Percentiles rank a stretch among this genome's conserved stretches.
These are phyloP conservation scores for Phytomonas sp. DNA, from an alignment of 208 protist genomes.

Conservation along the genomic window DNA sequence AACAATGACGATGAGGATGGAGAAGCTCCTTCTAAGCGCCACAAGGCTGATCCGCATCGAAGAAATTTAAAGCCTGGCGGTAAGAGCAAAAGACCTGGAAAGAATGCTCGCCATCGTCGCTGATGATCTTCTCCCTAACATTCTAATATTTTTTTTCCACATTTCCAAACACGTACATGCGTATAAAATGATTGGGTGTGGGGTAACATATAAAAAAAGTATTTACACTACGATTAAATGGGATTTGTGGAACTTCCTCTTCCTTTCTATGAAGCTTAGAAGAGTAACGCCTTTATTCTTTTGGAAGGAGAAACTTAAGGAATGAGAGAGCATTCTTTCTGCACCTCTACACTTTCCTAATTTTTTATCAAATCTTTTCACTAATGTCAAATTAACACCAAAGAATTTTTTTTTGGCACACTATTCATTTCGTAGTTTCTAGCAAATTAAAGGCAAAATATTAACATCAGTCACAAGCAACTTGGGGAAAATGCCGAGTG, in stretches of 20 bases:
- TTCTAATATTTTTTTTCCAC: neutral
- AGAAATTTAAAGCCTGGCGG: constrained; percentile 56
- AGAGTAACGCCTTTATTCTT: neutral
- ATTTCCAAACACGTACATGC: neutral
- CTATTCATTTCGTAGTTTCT: neutral
- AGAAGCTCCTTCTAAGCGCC: neutral
- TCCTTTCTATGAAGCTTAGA: neutral
- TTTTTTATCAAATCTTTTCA: neutral
- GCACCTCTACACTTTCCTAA: neutral
- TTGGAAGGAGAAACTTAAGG: neutral
- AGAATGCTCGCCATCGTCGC: constrained; percentile 68
- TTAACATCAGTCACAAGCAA: neutral
- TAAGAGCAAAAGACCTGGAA: constrained; percentile 74
- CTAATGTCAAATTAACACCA: neutral
- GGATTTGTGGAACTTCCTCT: constrained; percentile 8
- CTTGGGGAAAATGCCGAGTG: constrained; percentile 23
- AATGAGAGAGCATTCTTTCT: constrained; percentile 2
- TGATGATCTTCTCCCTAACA: constrained; percentile 14
- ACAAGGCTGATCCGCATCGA: constrained; percentile 14
- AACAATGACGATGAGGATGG: constrained; percentile 40
- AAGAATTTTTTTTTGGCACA: neutral
- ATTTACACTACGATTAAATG: neutral
- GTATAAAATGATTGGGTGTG: neutral
- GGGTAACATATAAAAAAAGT: constrained; percentile 1
- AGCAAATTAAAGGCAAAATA: constrained; percentile 1